Percentiles rank a stretch among this genome's conserved stretches.
phyloP scores from a whole-genome alignment of 768 basidiomycete species.

The Tulasnella calospora region DNA sequence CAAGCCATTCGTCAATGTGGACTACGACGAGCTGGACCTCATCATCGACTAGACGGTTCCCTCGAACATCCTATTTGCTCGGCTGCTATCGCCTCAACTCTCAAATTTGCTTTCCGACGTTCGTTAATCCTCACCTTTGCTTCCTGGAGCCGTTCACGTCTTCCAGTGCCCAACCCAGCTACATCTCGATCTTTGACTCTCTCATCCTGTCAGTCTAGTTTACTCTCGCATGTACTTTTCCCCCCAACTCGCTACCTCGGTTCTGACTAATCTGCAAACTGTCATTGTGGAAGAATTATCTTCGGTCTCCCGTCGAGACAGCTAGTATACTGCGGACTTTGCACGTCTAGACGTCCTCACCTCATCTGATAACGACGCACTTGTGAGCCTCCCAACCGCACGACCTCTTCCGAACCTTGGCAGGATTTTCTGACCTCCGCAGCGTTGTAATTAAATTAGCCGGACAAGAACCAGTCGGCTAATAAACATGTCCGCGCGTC shows the following conservation, averaged over 20 bases:
- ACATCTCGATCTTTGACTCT: neutral
- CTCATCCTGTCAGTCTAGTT: neutral
- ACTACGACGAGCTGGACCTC: constrained; percentile 20
- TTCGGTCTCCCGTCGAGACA: neutral
- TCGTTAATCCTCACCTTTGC: neutral
- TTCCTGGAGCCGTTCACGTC: neutral
- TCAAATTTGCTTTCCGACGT: neutral
- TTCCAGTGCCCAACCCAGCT: neutral
- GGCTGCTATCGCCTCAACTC: neutral
- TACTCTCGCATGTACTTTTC: neutral
- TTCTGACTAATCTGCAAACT: neutral
- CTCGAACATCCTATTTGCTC: neutral
- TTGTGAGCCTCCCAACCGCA: neutral
- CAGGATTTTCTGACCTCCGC: neutral
- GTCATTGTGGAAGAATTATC: neutral
- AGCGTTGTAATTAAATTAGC: neutral
- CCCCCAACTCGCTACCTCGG: neutral
- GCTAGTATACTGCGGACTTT: neutral
- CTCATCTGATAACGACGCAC: neutral
- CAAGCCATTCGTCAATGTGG: constrained; percentile 18
- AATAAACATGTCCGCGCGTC: neutral
- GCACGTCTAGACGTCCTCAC: neutral
- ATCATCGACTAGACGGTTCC: neutral
- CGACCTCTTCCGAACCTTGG: neutral
- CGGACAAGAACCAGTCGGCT: neutral